These are phyloP conservation scores for Dryas integrifolia DNA, from an alignment of 331 rosid species.

Conservation along the genomic window DNA sequence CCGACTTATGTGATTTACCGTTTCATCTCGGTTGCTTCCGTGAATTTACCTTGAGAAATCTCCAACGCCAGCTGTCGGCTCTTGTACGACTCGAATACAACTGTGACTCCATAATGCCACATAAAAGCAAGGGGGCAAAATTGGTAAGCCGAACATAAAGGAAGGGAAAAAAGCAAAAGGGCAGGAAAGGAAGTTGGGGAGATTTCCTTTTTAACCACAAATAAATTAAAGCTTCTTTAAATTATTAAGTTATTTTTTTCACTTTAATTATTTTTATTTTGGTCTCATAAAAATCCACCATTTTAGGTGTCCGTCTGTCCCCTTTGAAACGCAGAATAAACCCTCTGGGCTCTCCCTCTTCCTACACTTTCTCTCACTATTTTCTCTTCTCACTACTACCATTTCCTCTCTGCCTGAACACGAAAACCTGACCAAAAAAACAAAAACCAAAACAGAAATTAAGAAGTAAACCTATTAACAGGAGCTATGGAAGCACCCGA, in stretches of 20 bases:
- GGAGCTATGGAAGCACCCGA: constrained; percentile 68
- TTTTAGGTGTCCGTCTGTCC: constrained; percentile 63
- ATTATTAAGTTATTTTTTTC: neutral
- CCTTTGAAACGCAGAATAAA: constrained; percentile 64
- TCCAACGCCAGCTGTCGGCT: too few relatives aligned
- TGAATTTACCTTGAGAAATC: too few relatives aligned
- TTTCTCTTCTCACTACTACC: constrained; percentile 21
- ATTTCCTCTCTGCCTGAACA: constrained; percentile 24
- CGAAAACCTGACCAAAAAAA: constrained; percentile 3
- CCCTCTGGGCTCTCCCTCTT: constrained; percentile 33
- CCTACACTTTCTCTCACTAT: constrained; percentile 36
- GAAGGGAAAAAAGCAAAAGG: constrained; percentile 24
- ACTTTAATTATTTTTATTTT: neutral
- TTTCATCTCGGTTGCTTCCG: too few relatives aligned
- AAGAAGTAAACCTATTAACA: neutral
- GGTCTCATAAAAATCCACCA: constrained; percentile 32
- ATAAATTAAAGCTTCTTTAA: constrained; percentile 36
- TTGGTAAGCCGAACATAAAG: neutral
- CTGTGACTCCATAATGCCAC: too few relatives aligned
- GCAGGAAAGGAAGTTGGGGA: constrained; percentile 23
- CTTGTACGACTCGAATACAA: too few relatives aligned
- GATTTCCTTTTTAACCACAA: constrained; percentile 24
- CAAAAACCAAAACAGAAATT: neutral
- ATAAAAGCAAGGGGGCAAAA: constrained; percentile 11
- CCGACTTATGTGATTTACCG: too few relatives aligned